Conservation (phyloP, 73 alveolate genomes). For the Paramecium tetraurelia region DNA sequence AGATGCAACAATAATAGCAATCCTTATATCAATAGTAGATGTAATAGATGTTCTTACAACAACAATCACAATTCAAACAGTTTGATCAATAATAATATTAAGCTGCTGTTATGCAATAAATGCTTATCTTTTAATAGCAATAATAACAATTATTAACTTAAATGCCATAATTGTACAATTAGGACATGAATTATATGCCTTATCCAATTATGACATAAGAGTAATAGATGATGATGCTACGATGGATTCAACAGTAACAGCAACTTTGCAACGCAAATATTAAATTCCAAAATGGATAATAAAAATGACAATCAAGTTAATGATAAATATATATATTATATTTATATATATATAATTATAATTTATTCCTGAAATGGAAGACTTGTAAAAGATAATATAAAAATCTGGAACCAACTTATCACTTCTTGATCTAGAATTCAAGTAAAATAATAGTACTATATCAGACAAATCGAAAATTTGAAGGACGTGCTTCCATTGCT, state of each 20-base stretch:
- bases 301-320: neutral
- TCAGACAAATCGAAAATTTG: conserved; percentile 66
- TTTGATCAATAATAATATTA: neutral
- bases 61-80: neutral
- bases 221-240: neutral
- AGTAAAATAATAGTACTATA: neutral
- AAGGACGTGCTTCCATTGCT: conserved; percentile 67
- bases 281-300: neutral
- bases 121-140: neutral
- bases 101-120: neutral
- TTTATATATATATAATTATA: neutral
- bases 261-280: neutral
- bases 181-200: neutral
- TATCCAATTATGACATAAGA: neutral
- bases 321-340: neutral
- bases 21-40: neutral
- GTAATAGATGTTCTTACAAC: neutral
- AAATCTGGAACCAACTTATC: neutral
- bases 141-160: neutral
- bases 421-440: neutral
- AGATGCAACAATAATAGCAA: neutral
- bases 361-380: neutral
- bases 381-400: neutral
- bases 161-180: neutral
- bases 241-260: neutral